Percentiles rank a stretch among this genome's conserved stretches.
Conservation (phyloP, 257 asterid genomes). For the Coffea eugenioides region DNA sequence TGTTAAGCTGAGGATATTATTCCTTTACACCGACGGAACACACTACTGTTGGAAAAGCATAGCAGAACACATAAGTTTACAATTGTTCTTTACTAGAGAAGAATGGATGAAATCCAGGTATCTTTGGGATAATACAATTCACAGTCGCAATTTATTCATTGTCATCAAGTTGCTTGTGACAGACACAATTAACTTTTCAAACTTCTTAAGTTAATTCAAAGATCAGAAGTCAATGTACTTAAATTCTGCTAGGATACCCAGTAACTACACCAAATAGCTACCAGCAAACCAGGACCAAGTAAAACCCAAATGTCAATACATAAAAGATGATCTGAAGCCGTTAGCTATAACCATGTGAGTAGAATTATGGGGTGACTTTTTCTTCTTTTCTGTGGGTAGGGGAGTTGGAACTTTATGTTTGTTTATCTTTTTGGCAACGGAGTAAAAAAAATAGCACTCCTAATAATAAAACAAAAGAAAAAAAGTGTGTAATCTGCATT, state of each 20-base stretch:
- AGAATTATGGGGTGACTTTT: background rate
- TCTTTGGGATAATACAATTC: background rate
- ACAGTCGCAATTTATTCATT: background rate
- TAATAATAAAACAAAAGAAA: background rate
- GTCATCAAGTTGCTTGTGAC: background rate
- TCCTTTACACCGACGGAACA: background rate
- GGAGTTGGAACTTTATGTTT: background rate
- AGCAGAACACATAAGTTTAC: background rate
- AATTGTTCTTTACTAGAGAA: background rate
- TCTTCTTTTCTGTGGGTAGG: background rate
- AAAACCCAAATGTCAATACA: background rate
- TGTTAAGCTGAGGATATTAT: background rate
- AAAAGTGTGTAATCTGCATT: background rate
- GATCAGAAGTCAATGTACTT: background rate
- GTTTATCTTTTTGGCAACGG: background rate
- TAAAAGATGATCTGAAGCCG: background rate
- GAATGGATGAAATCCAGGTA: background rate
- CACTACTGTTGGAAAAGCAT: background rate
- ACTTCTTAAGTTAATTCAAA: background rate
- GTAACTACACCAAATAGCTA: background rate
- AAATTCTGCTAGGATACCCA: background rate
- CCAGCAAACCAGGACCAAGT: background rate
- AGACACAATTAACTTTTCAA: background rate
- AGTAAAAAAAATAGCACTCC: too few species aligned
- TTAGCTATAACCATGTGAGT: background rate